phyloP scores from a whole-genome alignment of 108 stramenopile species.

The Skeletonema menzelii region DNA sequence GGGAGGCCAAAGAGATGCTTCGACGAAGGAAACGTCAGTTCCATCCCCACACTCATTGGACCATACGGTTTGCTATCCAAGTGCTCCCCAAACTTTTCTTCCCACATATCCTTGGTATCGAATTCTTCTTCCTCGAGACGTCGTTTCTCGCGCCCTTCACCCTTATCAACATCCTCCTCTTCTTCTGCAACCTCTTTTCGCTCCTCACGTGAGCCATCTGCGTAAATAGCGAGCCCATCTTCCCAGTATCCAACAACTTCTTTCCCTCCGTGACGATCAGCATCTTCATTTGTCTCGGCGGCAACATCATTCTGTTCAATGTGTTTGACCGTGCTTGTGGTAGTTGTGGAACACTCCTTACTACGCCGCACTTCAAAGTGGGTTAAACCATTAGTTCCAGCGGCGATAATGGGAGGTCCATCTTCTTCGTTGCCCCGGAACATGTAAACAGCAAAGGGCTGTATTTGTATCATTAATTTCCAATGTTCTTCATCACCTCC shows the following conservation, averaged over 20 bases:
- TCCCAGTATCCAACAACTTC: conserved; percentile 93
- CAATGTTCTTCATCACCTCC: conserved; percentile 40
- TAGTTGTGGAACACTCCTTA: conserved; percentile 25
- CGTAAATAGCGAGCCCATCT: conserved; percentile 90
- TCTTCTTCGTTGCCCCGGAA: conserved; percentile 56
- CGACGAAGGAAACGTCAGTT: conserved; percentile 87
- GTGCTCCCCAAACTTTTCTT: conserved; percentile 92
- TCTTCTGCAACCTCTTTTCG: conserved; percentile 32
- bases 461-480: conserved; percentile 62
- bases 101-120: conserved; percentile 88
- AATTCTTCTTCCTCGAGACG: conserved; percentile 60
- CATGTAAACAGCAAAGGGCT: conserved; percentile 72
- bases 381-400: conserved; percentile 68
- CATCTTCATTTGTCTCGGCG: conserved; percentile 31
- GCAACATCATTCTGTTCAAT: conserved; percentile 34
- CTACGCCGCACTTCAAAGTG: conserved; percentile 88
- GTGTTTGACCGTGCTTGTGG: conserved; percentile 20
- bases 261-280: conserved; percentile 64
- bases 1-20: conserved; percentile 93
- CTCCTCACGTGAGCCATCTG: conserved; percentile 87
- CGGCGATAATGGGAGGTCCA: conserved; percentile 60
- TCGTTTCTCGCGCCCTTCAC: conserved; percentile 57
- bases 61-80: conserved; percentile 90
- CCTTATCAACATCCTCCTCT: conserved; percentile 48
- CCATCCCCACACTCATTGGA: conserved; percentile 94